Evolutionary conservation across 495 filamentous ascomycete species (phyloP).

Genomic region (Polyplosphaeria fusca): DNA sequence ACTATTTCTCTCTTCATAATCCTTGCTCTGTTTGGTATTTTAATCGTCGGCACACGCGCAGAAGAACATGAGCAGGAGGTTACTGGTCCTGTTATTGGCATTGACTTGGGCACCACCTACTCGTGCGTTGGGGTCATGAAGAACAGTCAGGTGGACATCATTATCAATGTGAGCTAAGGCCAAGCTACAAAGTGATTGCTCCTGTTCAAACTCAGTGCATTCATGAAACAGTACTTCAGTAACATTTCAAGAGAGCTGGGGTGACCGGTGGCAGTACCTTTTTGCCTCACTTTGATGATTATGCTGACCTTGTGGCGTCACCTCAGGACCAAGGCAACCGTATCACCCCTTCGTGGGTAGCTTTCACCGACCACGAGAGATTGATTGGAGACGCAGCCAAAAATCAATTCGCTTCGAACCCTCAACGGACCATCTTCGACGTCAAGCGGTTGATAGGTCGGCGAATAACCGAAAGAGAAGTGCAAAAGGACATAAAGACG

Average conservation of each 20-base stretch:
- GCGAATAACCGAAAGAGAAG: constrained; percentile 80
- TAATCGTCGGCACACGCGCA: no score
- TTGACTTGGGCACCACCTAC: constrained; percentile 97
- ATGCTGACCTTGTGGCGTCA: no score
- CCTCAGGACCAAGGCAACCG: constrained; percentile 86
- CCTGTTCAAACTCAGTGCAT: no score
- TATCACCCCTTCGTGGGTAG: constrained; percentile 96
- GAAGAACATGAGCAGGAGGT: no score
- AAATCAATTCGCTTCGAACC: constrained; percentile 95
- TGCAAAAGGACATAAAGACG: constrained; percentile 96
- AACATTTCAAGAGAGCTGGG: no score
- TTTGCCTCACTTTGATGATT: background rate
- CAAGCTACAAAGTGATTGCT: no score
- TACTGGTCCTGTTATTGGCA: constrained; percentile 73
- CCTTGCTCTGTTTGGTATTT: no score
- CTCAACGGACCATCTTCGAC: constrained; percentile 80
- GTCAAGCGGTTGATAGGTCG: constrained; percentile 87
- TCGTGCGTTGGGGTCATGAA: constrained; percentile 99
- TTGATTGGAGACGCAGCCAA: constrained; percentile 97
- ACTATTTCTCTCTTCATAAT: no score
- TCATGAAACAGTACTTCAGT: no score
- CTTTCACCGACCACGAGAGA: constrained; percentile 94
- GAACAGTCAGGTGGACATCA: constrained; percentile 82
- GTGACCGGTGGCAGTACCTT: background rate
- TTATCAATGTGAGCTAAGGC: constrained; percentile 26